A percentile compares a stretch with the other conserved stretches of the same genome.
Conservation (phyloP, 345 rosid genomes). For the Gossypium longicalyx region DNA sequence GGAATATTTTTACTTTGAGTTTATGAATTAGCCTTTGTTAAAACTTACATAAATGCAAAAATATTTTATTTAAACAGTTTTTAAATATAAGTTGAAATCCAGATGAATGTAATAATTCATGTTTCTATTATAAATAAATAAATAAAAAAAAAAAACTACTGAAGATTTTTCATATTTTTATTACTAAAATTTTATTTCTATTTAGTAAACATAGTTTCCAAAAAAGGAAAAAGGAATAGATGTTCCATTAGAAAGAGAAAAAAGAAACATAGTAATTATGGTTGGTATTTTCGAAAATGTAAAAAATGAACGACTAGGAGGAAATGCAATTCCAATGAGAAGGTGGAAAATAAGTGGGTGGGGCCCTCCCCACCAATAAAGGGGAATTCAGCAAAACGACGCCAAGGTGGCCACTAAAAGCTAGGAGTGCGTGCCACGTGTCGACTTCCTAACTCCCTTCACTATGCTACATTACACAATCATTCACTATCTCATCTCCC, state of each 20-base stretch:
- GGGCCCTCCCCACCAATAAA: background rate
- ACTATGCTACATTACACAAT: conserved; percentile 7
- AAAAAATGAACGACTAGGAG: too few relatives aligned
- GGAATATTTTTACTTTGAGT: too few relatives aligned
- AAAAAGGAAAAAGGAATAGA: background rate
- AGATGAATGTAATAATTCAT: too few relatives aligned
- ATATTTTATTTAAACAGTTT: too few relatives aligned
- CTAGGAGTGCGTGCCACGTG: conserved; percentile 51
- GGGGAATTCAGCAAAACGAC: conserved; percentile 11
- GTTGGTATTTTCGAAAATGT: background rate
- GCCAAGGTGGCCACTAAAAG: conserved; percentile 28
- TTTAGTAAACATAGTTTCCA: background rate
- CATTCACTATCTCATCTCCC: background rate
- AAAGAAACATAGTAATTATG: conserved; percentile 5
- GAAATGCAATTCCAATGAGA: conserved; percentile 4
- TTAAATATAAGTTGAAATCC: too few relatives aligned
- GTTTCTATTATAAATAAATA: too few relatives aligned
- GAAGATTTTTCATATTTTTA: background rate
- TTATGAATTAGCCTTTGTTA: too few relatives aligned
- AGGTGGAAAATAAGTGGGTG: background rate
- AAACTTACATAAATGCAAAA: too few relatives aligned
- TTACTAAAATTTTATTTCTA: too few relatives aligned
- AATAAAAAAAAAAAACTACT: too few relatives aligned
- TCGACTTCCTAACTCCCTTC: conserved; percentile 35
- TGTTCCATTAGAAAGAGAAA: background rate